A percentile compares a stretch with the other conserved stretches of the same genome.
Conservation (phyloP, 306 rosid species). For the Cicer pinnatifidum region DNA sequence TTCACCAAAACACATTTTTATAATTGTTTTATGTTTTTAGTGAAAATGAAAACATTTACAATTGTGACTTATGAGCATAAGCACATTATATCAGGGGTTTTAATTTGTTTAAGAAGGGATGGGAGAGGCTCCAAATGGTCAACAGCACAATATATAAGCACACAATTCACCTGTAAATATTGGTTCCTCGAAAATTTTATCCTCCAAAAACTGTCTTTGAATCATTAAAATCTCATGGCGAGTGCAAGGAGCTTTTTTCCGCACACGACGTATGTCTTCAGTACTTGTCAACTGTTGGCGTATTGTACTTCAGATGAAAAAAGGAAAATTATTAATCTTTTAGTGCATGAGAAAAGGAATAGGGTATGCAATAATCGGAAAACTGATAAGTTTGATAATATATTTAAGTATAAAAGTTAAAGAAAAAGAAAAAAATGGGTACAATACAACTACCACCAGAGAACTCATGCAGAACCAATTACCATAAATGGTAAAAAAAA, state of each 20-base stretch:
- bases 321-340: constrained; percentile 43
- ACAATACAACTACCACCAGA: constrained; percentile 21
- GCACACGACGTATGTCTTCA: constrained; percentile 88
- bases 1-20: not conserved
- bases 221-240: constrained; percentile 77
- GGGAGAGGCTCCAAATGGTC: constrained; percentile 21
- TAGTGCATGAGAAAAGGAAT: constrained; percentile 22
- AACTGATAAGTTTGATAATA: not conserved
- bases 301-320: constrained; percentile 67
- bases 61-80: not conserved
- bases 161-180: constrained; percentile 66
- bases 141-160: constrained; percentile 31
- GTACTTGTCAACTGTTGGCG: constrained; percentile 89
- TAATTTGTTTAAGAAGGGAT: not conserved
- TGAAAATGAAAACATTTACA: not conserved
- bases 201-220: constrained; percentile 85
- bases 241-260: constrained; percentile 97
- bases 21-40: constrained; percentile 3
- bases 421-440: not conserved
- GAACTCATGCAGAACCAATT: constrained; percentile 16
- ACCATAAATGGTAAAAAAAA: constrained; percentile 31
- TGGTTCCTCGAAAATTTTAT: constrained; percentile 73
- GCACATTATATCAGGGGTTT: not conserved
- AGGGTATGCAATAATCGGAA: not conserved
- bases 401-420: constrained; percentile 33